phyloP scores from a whole-genome alignment of 768 basidiomycete species.

The Termitomyces heimii region DNA sequence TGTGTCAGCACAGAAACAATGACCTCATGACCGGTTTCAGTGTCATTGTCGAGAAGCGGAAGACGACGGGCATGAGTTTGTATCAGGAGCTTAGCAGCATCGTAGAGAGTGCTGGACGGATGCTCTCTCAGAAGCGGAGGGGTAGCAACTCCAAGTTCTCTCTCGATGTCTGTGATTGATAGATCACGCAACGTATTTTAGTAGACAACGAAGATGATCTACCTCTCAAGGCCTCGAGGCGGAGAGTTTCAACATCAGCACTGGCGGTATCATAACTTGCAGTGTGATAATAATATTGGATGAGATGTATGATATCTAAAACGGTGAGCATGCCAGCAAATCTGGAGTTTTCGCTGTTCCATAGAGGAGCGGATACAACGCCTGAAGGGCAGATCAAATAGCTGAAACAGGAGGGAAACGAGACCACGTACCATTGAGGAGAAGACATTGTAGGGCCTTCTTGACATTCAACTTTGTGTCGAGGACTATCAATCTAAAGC shows the following conservation, averaged over 20 bases:
- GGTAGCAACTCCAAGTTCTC: constrained; percentile 82
- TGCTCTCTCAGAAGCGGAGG: constrained; percentile 89
- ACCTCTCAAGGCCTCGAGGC: constrained; percentile 88
- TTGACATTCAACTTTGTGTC: constrained; percentile 96
- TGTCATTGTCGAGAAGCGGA: constrained; percentile 89
- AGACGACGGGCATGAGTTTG: constrained; percentile 93
- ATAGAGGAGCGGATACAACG: constrained; percentile 95
- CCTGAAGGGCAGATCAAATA: constrained; percentile 40
- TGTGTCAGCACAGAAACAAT: constrained; percentile 96
- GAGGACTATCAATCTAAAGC: constrained; percentile 92
- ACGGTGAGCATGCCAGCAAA: constrained; percentile 99
- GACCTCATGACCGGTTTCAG: constrained; percentile 92
- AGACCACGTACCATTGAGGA: constrained; percentile 59
- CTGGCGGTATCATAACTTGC: constrained; percentile 81
- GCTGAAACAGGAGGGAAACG: constrained; percentile 2
- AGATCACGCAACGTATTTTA: constrained; percentile 1
- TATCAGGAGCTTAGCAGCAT: constrained; percentile 85
- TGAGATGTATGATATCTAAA: constrained; percentile 98
- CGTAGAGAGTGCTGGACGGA: constrained; percentile 82
- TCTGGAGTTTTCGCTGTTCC: constrained; percentile 90
- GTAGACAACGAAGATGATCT: constrained; percentile 9
- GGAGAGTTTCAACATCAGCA: constrained; percentile 88
- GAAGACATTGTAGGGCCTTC: constrained; percentile 84
- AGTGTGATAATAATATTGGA: constrained; percentile 95
- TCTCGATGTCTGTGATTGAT: constrained; percentile 76